These are phyloP conservation scores for Saksenaea vasiformis DNA, from an alignment of 371 early-diverging fungal species.

Conservation along the genomic window DNA sequence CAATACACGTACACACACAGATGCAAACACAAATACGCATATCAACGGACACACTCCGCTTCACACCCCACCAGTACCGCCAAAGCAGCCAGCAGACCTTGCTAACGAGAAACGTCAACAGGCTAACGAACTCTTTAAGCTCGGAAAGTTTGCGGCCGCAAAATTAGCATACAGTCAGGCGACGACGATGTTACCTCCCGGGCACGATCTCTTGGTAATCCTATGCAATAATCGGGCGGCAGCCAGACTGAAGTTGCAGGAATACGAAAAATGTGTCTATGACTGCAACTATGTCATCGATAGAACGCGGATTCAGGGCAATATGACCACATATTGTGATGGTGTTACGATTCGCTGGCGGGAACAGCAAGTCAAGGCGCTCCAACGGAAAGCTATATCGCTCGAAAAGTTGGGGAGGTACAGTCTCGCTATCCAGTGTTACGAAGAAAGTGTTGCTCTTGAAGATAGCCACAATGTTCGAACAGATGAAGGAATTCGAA, in stretches of 20 bases:
- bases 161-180: slow-evolving; percentile 69
- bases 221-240: slow-evolving; percentile 84
- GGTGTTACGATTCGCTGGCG: slow-evolving; percentile 31
- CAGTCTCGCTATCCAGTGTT: slow-evolving; percentile 67
- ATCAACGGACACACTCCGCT: neutral
- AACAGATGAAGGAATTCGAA: slow-evolving; percentile 40
- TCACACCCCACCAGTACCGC: neutral
- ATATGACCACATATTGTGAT: slow-evolving; percentile 15
- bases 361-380: slow-evolving; percentile 66
- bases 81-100: neutral
- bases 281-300: slow-evolving; percentile 56
- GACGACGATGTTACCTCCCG: slow-evolving; percentile 45
- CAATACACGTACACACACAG: neutral
- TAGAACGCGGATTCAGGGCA: slow-evolving; percentile 27
- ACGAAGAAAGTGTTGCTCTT: slow-evolving; percentile 51
- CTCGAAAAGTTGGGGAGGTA: slow-evolving; percentile 77
- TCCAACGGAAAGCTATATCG: slow-evolving; percentile 73
- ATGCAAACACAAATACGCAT: neutral
- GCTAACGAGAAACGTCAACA: slow-evolving; percentile 34
- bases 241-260: slow-evolving; percentile 74
- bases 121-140: slow-evolving; percentile 79
- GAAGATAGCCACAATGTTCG: slow-evolving; percentile 39
- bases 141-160: slow-evolving; percentile 82
- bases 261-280: slow-evolving; percentile 57
- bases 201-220: slow-evolving; percentile 55